Conservation (phyloP, 495 filamentous ascomycete genomes). For the Aspergillus egyptiacus region DNA sequence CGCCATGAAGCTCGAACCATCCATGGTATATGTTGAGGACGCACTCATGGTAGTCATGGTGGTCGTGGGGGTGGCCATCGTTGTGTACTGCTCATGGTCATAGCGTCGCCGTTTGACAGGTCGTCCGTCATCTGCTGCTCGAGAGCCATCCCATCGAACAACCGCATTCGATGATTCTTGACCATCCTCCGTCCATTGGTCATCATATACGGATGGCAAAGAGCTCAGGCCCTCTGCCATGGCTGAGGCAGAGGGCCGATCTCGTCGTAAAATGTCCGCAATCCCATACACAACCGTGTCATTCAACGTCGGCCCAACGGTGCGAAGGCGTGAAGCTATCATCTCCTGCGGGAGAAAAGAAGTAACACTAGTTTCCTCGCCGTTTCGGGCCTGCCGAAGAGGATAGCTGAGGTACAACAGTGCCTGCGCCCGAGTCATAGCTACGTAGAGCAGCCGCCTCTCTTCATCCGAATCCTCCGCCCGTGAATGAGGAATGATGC, state of each 20-base stretch:
- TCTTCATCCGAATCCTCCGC: slow-evolving; percentile 90
- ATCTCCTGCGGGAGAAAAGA: slow-evolving; percentile 53
- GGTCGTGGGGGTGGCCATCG: too few species aligned
- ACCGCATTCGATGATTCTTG: slow-evolving; percentile 40
- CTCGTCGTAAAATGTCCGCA: slow-evolving; percentile 56
- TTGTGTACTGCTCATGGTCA: slow-evolving; percentile 22
- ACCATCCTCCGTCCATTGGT: slow-evolving; percentile 58
- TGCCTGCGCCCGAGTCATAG: slow-evolving; percentile 92
- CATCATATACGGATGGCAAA: slow-evolving; percentile 51
- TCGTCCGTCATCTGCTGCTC: slow-evolving; percentile 20
- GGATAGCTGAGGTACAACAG: slow-evolving; percentile 90
- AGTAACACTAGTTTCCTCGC: slow-evolving; percentile 57
- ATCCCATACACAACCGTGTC: slow-evolving; percentile 52
- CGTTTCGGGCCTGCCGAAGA: slow-evolving; percentile 50
- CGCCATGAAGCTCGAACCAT: slow-evolving; percentile 27
- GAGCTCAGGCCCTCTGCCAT: slow-evolving; percentile 43
- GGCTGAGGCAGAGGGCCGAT: slow-evolving; percentile 42
- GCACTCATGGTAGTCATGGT: slow-evolving; percentile 19
- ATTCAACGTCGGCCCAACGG: slow-evolving; percentile 52
- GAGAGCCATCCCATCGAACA: slow-evolving; percentile 30
- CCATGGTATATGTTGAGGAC: slow-evolving; percentile 25
- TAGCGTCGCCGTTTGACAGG: slow-evolving; percentile 33
- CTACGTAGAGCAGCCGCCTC: slow-evolving; percentile 85
- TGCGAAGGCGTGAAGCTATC: slow-evolving; percentile 44
- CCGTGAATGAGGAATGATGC: slow-evolving; percentile 90